Conservation (phyloP, 805 yeast species). For the Tetrapisispora namnaoensis region DNA sequence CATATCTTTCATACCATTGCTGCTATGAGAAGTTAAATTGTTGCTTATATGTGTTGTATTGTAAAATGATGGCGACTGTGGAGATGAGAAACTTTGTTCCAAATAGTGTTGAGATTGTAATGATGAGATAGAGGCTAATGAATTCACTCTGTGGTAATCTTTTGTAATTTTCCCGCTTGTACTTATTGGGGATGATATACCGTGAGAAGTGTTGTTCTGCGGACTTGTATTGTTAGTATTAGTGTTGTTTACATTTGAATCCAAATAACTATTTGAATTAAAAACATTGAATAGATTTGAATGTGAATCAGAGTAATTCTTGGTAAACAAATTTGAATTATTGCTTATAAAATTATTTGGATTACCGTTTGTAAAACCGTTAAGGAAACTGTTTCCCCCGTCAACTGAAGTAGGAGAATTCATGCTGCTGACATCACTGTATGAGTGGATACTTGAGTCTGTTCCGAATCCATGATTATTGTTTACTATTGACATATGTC, state of each 20-base stretch:
- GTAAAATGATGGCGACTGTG: constrained; percentile 24
- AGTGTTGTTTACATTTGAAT: constrained; percentile 8
- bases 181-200: constrained; percentile 1
- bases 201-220: neutral
- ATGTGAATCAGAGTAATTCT: constrained; percentile 7
- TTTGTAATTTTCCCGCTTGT: constrained; percentile 21
- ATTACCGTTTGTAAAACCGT: neutral
- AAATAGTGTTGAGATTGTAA: constrained; percentile 26
- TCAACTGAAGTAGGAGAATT: constrained; percentile 2
- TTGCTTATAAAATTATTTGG: neutral
- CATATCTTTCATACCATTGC: neutral
- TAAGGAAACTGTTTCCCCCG: neutral
- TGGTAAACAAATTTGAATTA: neutral
- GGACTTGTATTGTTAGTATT: neutral
- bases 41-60: neutral
- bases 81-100: constrained; percentile 22
- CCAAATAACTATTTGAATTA: constrained; percentile 12
- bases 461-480: neutral
- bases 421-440: constrained; percentile 2
- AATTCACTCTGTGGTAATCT: constrained; percentile 23
- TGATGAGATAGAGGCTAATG: constrained; percentile 25
- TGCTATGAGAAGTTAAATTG: neutral
- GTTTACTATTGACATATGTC: neutral
- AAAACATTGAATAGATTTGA: constrained; percentile 6
- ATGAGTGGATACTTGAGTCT: neutral